Conservation (phyloP, 1,284 basidiomycete genomes). For the Trichosporon coremiiforme region DNA sequence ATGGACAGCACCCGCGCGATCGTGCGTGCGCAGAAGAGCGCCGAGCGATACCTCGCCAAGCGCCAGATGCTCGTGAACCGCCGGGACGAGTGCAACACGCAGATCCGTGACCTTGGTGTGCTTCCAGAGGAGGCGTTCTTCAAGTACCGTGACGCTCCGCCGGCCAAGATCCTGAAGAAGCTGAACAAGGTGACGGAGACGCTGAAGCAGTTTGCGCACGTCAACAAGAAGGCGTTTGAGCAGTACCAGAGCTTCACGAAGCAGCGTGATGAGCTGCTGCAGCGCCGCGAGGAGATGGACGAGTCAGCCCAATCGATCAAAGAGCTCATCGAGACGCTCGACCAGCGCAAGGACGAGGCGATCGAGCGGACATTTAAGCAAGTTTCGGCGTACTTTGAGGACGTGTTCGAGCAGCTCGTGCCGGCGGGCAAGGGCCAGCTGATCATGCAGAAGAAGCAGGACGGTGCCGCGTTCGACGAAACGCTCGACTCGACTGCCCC, state of each 20-base stretch:
- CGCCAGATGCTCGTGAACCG: constrained; percentile 77
- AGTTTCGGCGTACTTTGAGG: constrained; percentile 93
- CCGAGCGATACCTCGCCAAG: constrained; percentile 91
- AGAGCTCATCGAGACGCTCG: constrained; percentile 91
- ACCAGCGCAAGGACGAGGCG: constrained; percentile 96
- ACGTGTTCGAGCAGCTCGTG: constrained; percentile 96
- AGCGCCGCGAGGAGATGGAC: constrained; percentile 86
- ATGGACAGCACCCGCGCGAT: constrained; percentile 81
- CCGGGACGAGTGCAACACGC: constrained; percentile 89
- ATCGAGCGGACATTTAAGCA: constrained; percentile 98
- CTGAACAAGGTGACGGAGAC: constrained; percentile 87
- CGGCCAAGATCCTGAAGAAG: constrained; percentile 84
- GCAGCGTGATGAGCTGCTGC: constrained; percentile 86
- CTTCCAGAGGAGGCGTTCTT: constrained; percentile 96
- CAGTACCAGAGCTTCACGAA: constrained; percentile 98
- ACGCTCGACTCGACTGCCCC: constrained; percentile 32
- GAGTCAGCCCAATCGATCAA: constrained; percentile 85
- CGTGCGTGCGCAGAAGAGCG: constrained; percentile 87
- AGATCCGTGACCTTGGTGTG: constrained; percentile 93
- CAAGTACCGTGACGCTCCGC: constrained; percentile 81
- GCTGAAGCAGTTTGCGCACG: constrained; percentile 93
- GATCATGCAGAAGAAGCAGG: constrained; percentile 86
- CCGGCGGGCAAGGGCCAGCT: constrained; percentile 87
- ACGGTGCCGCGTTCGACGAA: constrained; percentile 58
- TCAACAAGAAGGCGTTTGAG: constrained; percentile 99